These are phyloP conservation scores for Aspergillus pseudonomiae DNA, from an alignment of 2,329 filamentous ascomycete genomes.

Conservation along the genomic window DNA sequence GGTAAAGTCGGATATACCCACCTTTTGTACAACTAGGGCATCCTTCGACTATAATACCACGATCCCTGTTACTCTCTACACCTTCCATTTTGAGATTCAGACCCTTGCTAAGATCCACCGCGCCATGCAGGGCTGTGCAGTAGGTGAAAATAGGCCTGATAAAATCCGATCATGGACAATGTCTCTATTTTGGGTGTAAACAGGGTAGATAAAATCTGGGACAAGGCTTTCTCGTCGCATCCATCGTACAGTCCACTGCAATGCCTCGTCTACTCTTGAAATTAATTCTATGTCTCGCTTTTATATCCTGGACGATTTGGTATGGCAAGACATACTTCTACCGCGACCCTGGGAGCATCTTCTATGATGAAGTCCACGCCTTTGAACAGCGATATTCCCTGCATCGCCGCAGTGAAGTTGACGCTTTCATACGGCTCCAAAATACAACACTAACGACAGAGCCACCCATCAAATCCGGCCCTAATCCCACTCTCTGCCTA, in stretches of 20 bases:
- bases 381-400: neutral
- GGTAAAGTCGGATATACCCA: neutral
- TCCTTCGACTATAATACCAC: neutral
- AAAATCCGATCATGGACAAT: neutral
- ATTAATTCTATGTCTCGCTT: neutral
- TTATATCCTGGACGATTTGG: neutral
- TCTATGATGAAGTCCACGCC: neutral
- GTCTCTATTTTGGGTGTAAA: neutral
- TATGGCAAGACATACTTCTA: neutral
- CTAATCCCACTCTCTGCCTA: neutral
- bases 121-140: neutral
- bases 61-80: neutral
- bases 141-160: neutral
- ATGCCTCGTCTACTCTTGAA: neutral
- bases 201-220: neutral
- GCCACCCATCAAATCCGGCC: neutral
- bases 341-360: neutral
- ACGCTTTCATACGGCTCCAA: neutral
- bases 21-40: neutral
- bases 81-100: neutral
- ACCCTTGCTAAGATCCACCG: neutral
- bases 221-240: neutral
- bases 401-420: neutral
- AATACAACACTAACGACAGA: neutral
- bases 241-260: neutral